Percentiles rank a stretch among this genome's conserved stretches.
phyloP scores from a whole-genome alignment of 108 stramenopile species.

The Epithemia pelagica region DNA sequence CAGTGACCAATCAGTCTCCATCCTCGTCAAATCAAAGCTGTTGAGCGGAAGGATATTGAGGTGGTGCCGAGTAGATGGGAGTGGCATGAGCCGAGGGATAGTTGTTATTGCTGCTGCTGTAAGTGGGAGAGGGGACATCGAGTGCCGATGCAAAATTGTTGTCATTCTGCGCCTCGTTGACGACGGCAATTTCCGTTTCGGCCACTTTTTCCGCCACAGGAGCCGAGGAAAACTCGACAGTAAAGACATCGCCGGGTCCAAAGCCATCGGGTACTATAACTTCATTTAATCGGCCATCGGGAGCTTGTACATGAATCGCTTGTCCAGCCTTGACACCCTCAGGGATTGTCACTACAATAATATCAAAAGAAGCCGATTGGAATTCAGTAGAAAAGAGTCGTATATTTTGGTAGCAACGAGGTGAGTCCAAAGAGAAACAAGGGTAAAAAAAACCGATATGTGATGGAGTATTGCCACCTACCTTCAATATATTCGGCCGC shows the following conservation, averaged over 20 bases:
- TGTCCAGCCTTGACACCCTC: slow-evolving; percentile 60
- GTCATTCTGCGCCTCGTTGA: neutral
- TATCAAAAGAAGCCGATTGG: too few relatives aligned
- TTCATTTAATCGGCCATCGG: slow-evolving; percentile 71
- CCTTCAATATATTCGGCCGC: slow-evolving; percentile 45
- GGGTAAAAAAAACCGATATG: too few relatives aligned
- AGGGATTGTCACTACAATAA: slow-evolving; percentile 63
- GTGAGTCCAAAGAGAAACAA: too few relatives aligned
- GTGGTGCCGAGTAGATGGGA: slow-evolving; percentile 20
- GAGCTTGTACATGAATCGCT: slow-evolving; percentile 71
- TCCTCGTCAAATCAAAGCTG: too few relatives aligned
- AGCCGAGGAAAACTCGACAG: slow-evolving; percentile 69
- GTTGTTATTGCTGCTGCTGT: slow-evolving; percentile 4
- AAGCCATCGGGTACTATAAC: slow-evolving; percentile 71
- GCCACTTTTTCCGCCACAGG: neutral
- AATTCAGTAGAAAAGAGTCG: too few relatives aligned
- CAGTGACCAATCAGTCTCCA: too few relatives aligned
- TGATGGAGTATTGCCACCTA: too few relatives aligned
- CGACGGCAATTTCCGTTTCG: neutral
- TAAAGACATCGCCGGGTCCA: slow-evolving; percentile 77
- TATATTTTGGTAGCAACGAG: too few relatives aligned
- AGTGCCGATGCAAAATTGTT: slow-evolving; percentile 28
- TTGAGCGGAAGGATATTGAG: slow-evolving; percentile 8
- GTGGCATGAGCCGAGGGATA: slow-evolving; percentile 26
- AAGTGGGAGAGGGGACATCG: slow-evolving; percentile 12